Percentiles rank a stretch among this genome's conserved stretches.
These are phyloP conservation scores for Diutina neorugosa DNA, from an alignment of 1,139 yeast species.

Conservation along the genomic window DNA sequence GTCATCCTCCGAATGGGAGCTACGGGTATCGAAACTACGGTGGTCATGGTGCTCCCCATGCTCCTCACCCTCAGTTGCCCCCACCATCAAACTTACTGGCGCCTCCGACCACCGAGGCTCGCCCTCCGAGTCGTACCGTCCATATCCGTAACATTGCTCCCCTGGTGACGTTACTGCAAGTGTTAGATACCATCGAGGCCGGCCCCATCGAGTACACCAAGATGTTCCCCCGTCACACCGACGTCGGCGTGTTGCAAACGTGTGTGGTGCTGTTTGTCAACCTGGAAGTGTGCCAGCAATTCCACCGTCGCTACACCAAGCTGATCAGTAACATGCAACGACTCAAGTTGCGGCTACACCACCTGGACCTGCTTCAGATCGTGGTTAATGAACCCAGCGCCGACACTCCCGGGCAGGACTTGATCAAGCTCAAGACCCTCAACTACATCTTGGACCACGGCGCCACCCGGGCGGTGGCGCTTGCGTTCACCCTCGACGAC, in stretches of 20 bases:
- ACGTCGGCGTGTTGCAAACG: conserved; percentile 16
- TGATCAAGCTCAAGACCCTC: conserved; percentile 28
- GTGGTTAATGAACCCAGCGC: conserved; percentile 19
- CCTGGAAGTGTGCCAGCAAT: conserved; percentile 22
- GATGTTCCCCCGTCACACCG: conserved; percentile 21
- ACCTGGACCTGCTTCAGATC: conserved; percentile 18
- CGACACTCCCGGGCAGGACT: conserved; percentile 15
- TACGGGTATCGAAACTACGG: background rate
- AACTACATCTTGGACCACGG: conserved; percentile 28
- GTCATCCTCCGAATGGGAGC: too few species aligned
- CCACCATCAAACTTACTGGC: conserved; percentile 4
- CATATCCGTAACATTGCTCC: conserved; percentile 20
- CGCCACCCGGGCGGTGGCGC: conserved; percentile 26
- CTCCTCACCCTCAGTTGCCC: background rate
- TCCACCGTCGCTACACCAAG: conserved; percentile 22
- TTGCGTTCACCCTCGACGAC: conserved; percentile 10
- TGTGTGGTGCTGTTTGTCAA: conserved; percentile 31
- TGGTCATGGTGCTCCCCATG: too few species aligned
- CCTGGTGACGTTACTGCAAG: conserved; percentile 17
- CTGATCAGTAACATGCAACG: conserved; percentile 16
- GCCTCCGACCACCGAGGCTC: conserved; percentile 17
- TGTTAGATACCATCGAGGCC: conserved; percentile 23
- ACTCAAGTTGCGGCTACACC: conserved; percentile 16
- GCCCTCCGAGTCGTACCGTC: conserved; percentile 26
- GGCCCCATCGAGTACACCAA: conserved; percentile 36